Percentiles rank a stretch among this genome's conserved stretches.
Evolutionary conservation across 345 rosid genomes (phyloP).

Genomic region (Laguncularia racemosa): DNA sequence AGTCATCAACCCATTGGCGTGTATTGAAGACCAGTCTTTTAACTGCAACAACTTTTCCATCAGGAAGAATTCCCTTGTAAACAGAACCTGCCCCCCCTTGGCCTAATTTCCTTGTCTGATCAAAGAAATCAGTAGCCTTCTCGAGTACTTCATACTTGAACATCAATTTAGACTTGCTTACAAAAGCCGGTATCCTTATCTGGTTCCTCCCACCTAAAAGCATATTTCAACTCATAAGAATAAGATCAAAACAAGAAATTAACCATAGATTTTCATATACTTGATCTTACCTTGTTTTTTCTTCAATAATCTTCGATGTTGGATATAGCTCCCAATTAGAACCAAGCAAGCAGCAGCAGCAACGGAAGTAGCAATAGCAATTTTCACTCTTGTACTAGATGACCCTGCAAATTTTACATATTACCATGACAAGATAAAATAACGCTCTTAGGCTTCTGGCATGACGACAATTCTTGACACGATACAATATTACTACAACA

Average conservation of each 20-base stretch:
- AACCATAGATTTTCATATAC: too few species aligned
- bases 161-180: conserved; percentile 18
- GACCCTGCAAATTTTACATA: conserved; percentile 7
- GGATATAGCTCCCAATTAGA: conserved; percentile 6
- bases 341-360: conserved; percentile 3
- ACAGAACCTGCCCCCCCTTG: conserved; percentile 84
- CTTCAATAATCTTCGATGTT: conserved; percentile 5
- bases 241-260: not conserved
- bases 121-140: conserved; percentile 56
- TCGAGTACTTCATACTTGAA: conserved; percentile 68
- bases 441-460: too few species aligned
- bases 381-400: not conserved
- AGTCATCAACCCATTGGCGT: conserved; percentile 68
- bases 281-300: conserved; percentile 5
- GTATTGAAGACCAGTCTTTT: conserved; percentile 59
- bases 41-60: conserved; percentile 62
- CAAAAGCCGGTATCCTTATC: conserved; percentile 4
- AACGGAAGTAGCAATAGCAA: conserved; percentile 1
- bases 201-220: not conserved
- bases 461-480: too few species aligned
- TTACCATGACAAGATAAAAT: too few species aligned
- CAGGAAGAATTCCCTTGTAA: conserved; percentile 63
- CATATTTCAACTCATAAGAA: not conserved
- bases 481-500: too few species aligned
- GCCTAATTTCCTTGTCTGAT: conserved; percentile 56